These are phyloP conservation scores for Neofusicoccum cordaticola DNA, from an alignment of 2,329 filamentous ascomycete species.

Conservation along the genomic window DNA sequence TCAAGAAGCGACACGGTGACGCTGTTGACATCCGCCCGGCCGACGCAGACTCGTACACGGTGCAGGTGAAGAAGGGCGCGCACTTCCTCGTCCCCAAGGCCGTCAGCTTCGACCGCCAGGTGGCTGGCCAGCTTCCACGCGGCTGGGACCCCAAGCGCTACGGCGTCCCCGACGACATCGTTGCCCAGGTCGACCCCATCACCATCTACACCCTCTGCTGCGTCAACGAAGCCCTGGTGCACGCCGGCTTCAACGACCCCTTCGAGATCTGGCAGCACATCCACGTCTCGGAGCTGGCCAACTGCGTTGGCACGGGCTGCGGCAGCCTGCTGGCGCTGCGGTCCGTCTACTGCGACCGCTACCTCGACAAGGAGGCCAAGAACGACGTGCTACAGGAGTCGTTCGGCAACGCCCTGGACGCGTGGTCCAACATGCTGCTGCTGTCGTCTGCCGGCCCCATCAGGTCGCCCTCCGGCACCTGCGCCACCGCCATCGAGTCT, in stretches of 20 bases:
- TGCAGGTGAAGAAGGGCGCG: constrained; percentile 31
- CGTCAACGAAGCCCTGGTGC: too few species aligned
- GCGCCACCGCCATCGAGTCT: constrained; percentile 38
- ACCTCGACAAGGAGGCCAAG: constrained; percentile 17
- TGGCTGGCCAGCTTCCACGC: constrained; percentile 36
- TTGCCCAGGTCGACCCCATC: constrained; percentile 34
- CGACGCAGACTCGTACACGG: not conserved
- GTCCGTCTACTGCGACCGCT: too few species aligned
- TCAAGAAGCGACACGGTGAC: constrained; percentile 27
- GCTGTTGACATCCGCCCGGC: constrained; percentile 24
- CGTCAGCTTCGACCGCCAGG: constrained; percentile 23
- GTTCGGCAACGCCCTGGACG: constrained; percentile 35
- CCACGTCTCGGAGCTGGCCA: constrained; percentile 37
- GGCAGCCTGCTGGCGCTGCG: constrained; percentile 27
- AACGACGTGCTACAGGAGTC: constrained; percentile 38
- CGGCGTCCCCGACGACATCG: constrained; percentile 38
- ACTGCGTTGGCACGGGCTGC: constrained; percentile 33
- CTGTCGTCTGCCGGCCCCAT: constrained; percentile 35
- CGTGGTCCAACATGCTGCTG: constrained; percentile 46
- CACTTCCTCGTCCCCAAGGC: too few species aligned
- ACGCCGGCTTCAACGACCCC: constrained; percentile 21
- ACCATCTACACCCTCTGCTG: constrained; percentile 18
- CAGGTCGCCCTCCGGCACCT: constrained; percentile 37
- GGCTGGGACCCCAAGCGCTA: constrained; percentile 36
- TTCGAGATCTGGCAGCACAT: constrained; percentile 32